Evolutionary conservation across 225 moss, liverwort and hornwort genomes (phyloP), one percentile per base, ranked within the genome.

Genomic region (Neckera pumila): DNA sequence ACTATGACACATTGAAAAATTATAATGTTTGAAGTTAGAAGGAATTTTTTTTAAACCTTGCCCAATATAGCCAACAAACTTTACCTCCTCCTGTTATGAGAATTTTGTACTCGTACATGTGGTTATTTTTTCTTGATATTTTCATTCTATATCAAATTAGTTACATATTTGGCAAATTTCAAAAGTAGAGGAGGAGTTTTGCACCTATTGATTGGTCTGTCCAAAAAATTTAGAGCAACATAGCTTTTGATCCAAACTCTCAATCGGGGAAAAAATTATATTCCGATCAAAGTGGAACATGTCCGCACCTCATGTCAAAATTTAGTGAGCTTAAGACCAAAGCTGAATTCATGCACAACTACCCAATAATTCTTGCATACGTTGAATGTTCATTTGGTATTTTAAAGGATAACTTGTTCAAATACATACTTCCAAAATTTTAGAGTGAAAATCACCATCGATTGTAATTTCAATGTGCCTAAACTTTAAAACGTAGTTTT

Each of bases 131-230:
- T 10, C 2, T 72, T 28, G 10, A 43, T 17, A 27, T 43, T 42
- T 15, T 1, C 26, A 26, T 42, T 9, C 5, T 27, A 43, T 9
- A 42, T 71, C 5, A 14, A 14, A 3, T 40, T 70, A 69, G 38
- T 40, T 67, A 21, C 12, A 70, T 25, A 7, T 14, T 6, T 14
- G 4, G 14, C 14, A 14, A 40, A 21, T 25, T 70, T 70, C 8
- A 40, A 0, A 40, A 70, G 14, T 70, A 40, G 40, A 40, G 7
- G 22, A 38, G 3, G n/a, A n/a, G 6, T 67, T 67, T 67, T n/a
- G 6, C 4, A 14, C 4, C 0, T 40, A 0, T 4, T 70, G 14
- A 4, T 7, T 40, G 23, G 13, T 3, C 8, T 40, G 4, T 6
- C 23, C 7, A 2, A 40, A 12, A 69, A 21, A 0, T 69, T 38